A percentile compares a stretch with the other conserved stretches of the same genome.
phyloP scores from a whole-genome alignment of 345 rosid genomes.

The Crucihimalaya himalaica region DNA sequence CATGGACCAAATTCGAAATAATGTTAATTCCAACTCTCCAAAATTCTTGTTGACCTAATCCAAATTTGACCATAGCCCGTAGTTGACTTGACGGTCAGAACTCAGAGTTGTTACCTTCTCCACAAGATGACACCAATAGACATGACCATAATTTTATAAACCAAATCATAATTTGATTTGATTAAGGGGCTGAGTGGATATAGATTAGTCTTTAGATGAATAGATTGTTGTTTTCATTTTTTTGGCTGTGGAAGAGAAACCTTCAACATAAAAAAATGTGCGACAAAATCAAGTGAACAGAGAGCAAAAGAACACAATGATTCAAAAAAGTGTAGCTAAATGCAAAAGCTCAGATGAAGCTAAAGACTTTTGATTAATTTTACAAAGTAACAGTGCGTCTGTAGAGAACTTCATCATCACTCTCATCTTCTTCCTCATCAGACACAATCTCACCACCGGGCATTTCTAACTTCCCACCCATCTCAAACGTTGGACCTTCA shows the following conservation, averaged over 20 bases:
- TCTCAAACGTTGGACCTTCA: constrained; percentile 59
- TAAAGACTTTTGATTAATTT: constrained; percentile 2
- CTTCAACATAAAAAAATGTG: neutral
- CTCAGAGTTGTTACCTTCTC: neutral
- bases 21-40: neutral
- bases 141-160: neutral
- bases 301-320: constrained; percentile 13
- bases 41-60: constrained; percentile 16
- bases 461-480: constrained; percentile 84
- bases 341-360: neutral
- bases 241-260: neutral
- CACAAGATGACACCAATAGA: neutral
- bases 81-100: neutral
- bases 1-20: constrained; percentile 24
- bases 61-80: constrained; percentile 1
- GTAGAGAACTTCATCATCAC: constrained; percentile 70
- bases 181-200: neutral
- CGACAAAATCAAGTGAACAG: neutral
- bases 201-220: neutral
- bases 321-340: constrained; percentile 10
- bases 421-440: constrained; percentile 71
- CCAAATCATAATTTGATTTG: neutral
- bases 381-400: constrained; percentile 57
- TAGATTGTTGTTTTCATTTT: neutral
- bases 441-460: constrained; percentile 69